Percentiles rank a stretch among this genome's conserved stretches.
phyloP scores from a whole-genome alignment of 495 filamentous ascomycete species.

The Penicillium lividum region DNA sequence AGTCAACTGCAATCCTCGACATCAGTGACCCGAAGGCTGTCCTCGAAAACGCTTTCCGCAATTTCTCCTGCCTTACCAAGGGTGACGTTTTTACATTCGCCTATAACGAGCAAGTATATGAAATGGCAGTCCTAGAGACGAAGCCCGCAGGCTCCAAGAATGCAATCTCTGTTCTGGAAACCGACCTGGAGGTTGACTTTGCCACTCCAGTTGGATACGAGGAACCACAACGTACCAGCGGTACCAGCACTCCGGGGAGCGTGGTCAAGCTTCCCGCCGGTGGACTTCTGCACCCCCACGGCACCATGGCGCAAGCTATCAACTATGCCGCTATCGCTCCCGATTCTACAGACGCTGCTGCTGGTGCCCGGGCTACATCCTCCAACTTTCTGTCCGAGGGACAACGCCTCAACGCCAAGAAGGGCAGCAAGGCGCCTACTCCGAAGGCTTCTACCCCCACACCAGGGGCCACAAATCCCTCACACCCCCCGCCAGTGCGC shows the following conservation, averaged over 20 bases:
- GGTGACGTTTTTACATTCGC: constrained; percentile 92
- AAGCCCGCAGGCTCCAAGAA: constrained; percentile 77
- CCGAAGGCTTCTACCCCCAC: constrained; percentile 82
- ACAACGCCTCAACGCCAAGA: constrained; percentile 77
- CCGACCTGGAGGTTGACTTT: constrained; percentile 93
- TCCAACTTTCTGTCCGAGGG: constrained; percentile 79
- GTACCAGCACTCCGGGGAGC: constrained; percentile 69
- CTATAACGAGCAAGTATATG: constrained; percentile 91
- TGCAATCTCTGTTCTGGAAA: constrained; percentile 89
- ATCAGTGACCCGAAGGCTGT: constrained; percentile 98
- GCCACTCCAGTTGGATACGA: constrained; percentile 91
- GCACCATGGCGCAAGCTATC: constrained; percentile 94
- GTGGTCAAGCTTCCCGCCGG: constrained; percentile 63
- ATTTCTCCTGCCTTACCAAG: constrained; percentile 88
- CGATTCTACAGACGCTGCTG: constrained; percentile 60
- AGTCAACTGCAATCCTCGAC: constrained; percentile 87
- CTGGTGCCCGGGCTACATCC: constrained; percentile 62
- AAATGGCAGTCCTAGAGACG: constrained; percentile 88
- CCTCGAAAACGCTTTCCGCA: constrained; percentile 90
- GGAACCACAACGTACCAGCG: constrained; percentile 65
- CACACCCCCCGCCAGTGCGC: constrained; percentile 44
- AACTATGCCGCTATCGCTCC: constrained; percentile 96
- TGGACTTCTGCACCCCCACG: constrained; percentile 75
- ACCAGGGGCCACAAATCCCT: constrained; percentile 62
- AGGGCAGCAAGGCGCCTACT: constrained; percentile 73